A percentile compares a stretch with the other conserved stretches of the same genome.
phyloP scores from a whole-genome alignment of 768 basidiomycete species.

The Amanita rubescens region DNA sequence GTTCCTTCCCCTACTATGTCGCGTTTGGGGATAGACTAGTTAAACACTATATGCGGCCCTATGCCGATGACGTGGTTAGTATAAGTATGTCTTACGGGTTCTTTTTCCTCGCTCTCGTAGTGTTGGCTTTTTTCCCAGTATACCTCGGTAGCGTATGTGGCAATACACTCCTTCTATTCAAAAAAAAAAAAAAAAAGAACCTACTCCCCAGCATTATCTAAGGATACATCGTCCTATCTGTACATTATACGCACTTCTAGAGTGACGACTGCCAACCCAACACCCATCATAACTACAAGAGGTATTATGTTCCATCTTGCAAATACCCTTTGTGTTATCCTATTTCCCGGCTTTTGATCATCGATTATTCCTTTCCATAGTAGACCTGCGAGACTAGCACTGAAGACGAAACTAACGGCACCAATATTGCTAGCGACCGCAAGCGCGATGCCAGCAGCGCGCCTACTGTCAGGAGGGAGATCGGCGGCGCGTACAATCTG shows the following conservation, averaged over 20 bases:
- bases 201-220: too few species aligned
- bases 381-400: conserved; percentile 81
- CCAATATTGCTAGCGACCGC: conserved; percentile 88
- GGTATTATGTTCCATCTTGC: conserved; percentile 67
- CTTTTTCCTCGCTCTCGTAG: too few species aligned
- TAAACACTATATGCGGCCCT: too few species aligned
- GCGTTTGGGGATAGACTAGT: too few species aligned
- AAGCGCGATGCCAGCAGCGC: conserved; percentile 62
- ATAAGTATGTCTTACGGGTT: too few species aligned
- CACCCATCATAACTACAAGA: conserved; percentile 53
- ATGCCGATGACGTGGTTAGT: too few species aligned
- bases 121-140: too few species aligned
- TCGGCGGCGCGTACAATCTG: conserved; percentile 58
- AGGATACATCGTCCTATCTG: conserved; percentile 9
- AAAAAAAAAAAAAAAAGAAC: too few species aligned
- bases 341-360: conserved; percentile 29
- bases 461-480: conserved; percentile 26
- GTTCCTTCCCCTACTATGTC: too few species aligned
- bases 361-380: conserved; percentile 75
- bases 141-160: too few species aligned
- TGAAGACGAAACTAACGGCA: conserved; percentile 84
- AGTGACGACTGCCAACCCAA: conserved; percentile 63
- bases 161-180: too few species aligned
- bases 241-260: conserved; percentile 48
- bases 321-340: conserved; percentile 55